Evolutionary conservation across 2,329 filamentous ascomycete species (phyloP).

Genomic region (Ophiocordyceps camponoti-rufipedis): DNA sequence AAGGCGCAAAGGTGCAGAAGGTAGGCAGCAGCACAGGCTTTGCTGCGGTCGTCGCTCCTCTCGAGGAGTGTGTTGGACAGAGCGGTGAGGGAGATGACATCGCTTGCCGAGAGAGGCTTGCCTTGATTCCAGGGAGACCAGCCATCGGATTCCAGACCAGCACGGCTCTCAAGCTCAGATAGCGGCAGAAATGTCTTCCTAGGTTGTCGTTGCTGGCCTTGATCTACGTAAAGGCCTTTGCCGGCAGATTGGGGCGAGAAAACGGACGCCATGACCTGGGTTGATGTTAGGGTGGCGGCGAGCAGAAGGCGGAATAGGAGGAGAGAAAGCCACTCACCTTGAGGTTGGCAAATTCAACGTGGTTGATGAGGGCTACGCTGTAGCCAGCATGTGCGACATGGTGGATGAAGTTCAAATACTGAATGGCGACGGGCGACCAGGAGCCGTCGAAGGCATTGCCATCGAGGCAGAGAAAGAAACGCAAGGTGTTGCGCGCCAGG

Average conservation of each 20-base stretch:
- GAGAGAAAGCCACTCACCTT: constrained; percentile 25
- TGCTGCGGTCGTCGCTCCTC: not conserved
- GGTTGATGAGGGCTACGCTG: constrained; percentile 46
- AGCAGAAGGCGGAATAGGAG: not conserved
- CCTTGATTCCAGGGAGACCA: constrained; percentile 5
- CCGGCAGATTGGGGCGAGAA: not conserved
- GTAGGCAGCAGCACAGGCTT: constrained; percentile 5
- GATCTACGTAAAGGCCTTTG: not conserved
- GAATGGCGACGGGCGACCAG: constrained; percentile 12
- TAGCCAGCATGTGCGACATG: constrained; percentile 35
- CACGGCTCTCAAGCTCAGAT: not conserved
- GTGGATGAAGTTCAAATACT: constrained; percentile 18
- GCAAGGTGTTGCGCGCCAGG: constrained; percentile 31
- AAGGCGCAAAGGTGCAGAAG: constrained; percentile 10
- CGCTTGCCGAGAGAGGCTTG: constrained; percentile 3
- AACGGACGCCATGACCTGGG: not conserved
- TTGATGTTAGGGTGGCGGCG: not conserved
- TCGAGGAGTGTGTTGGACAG: constrained; percentile 4
- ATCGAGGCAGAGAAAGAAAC: constrained; percentile 54
- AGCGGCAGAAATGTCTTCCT: not conserved
- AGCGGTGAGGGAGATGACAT: constrained; percentile 5
- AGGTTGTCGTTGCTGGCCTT: not conserved
- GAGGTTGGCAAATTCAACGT: constrained; percentile 42
- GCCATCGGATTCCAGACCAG: not conserved
- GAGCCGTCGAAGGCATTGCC: constrained; percentile 18